These are phyloP conservation scores for Syzygium oleosum DNA, from an alignment of 345 rosid genomes.

Conservation along the genomic window DNA sequence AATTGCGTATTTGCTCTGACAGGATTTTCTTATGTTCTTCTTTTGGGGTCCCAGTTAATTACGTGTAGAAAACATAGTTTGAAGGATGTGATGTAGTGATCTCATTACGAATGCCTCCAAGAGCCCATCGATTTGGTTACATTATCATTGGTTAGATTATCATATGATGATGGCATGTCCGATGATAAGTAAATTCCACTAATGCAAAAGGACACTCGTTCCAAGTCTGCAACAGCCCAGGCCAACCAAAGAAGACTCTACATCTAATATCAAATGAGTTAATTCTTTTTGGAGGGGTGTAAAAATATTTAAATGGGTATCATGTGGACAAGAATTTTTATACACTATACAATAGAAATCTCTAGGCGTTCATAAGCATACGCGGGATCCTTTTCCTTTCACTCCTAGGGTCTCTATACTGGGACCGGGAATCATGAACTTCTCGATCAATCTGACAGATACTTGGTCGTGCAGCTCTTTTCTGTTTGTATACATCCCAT, in stretches of 20 bases:
- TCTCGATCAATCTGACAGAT: background rate
- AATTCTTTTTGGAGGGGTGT: background rate
- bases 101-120: conserved; percentile 3
- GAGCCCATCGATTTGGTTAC: conserved; percentile 13
- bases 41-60: background rate
- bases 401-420: background rate
- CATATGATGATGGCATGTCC: background rate
- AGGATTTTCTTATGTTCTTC: background rate
- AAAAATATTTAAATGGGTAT: background rate
- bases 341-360: background rate
- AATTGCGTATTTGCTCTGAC: background rate
- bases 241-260: background rate
- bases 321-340: background rate
- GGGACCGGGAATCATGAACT: background rate
- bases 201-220: background rate
- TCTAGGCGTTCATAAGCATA: background rate
- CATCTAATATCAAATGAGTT: background rate
- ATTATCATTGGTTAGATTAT: background rate
- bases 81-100: background rate
- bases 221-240: background rate
- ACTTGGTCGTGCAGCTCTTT: background rate
- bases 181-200: background rate
- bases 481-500: background rate
- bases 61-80: background rate
- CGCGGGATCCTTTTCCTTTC: background rate